Evolutionary conservation across 495 filamentous ascomycete genomes (phyloP).

Genomic region (Talaromyces borbonicus): DNA sequence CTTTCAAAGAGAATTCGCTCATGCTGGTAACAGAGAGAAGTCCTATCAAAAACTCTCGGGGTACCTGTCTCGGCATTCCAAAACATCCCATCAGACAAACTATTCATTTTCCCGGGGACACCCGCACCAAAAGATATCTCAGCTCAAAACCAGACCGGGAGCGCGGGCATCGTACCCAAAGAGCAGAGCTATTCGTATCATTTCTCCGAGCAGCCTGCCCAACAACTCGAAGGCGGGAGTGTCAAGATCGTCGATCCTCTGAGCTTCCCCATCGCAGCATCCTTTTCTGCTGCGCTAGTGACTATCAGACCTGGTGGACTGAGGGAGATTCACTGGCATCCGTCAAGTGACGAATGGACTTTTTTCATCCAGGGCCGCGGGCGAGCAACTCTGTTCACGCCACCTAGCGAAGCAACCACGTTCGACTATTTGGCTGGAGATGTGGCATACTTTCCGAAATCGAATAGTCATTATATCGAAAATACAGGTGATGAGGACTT

Average conservation of each 20-base stretch:
- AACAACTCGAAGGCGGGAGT: conserved; percentile 48
- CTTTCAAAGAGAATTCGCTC: background rate
- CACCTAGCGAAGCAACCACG: conserved; percentile 47
- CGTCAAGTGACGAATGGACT: conserved; percentile 63
- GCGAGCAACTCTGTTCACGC: conserved; percentile 56
- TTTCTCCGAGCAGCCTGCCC: conserved; percentile 51
- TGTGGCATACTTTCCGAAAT: conserved; percentile 58
- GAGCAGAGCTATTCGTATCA: conserved; percentile 54
- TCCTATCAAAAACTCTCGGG: conserved; percentile 55
- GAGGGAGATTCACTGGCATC: conserved; percentile 66
- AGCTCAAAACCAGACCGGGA: conserved; percentile 51
- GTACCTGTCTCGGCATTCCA: conserved; percentile 44
- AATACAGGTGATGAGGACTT: conserved; percentile 61
- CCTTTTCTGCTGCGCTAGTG: conserved; percentile 53
- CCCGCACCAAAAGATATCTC: conserved; percentile 48
- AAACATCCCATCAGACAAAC: conserved; percentile 46
- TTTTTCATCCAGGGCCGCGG: conserved; percentile 63
- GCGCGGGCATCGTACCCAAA: conserved; percentile 45
- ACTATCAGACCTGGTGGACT: conserved; percentile 46
- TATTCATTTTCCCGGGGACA: conserved; percentile 64
- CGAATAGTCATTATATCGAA: conserved; percentile 62
- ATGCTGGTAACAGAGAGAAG: conserved; percentile 29
- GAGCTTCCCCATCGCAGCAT: conserved; percentile 50
- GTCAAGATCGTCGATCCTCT: conserved; percentile 59
- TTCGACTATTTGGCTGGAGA: conserved; percentile 72